These are phyloP conservation scores for Chondrus crispus DNA, from an alignment of 23 red algal genomes.

Conservation along the genomic window DNA sequence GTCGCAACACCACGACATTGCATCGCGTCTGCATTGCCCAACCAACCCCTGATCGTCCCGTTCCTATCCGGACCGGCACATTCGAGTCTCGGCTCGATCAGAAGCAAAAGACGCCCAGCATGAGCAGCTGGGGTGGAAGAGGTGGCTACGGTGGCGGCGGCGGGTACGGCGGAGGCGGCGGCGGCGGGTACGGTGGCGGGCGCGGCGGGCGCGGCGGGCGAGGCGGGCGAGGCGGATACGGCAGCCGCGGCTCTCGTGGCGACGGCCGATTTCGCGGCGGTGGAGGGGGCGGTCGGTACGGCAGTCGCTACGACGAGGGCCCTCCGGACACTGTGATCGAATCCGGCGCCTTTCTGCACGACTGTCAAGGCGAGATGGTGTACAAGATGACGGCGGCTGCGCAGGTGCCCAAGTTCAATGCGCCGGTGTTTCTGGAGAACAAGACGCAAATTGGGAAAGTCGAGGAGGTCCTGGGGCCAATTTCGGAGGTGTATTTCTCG, in stretches of 20 bases:
- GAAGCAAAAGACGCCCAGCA: too few relatives aligned
- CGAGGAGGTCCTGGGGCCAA: slow-evolving; percentile 94
- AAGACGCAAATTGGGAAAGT: slow-evolving; percentile 93
- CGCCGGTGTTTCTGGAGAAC: slow-evolving; percentile 88
- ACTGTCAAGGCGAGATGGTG: slow-evolving; percentile 91
- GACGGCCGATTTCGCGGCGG: slow-evolving; percentile 17
- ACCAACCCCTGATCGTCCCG: too few relatives aligned
- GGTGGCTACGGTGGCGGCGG: too few relatives aligned
- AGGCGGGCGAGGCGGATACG: slow-evolving; percentile 7
- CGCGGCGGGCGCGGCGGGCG: slow-evolving; percentile 2
- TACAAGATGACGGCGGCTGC: slow-evolving; percentile 59
- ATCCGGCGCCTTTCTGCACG: slow-evolving; percentile 76
- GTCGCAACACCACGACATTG: too few relatives aligned
- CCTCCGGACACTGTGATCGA: slow-evolving; percentile 67
- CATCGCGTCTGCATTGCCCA: too few relatives aligned
- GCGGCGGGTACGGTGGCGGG: slow-evolving; percentile 42
- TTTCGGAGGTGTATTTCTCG: slow-evolving; percentile 79
- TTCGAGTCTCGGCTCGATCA: too few relatives aligned
- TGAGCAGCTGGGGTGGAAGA: too few relatives aligned
- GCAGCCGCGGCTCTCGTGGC: slow-evolving; percentile 51
- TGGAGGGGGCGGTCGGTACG: slow-evolving; percentile 32
- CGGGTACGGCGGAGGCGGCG: neutral
- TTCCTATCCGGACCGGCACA: too few relatives aligned
- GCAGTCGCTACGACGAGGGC: slow-evolving; percentile 58
- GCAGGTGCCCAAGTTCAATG: slow-evolving; percentile 94